Evolutionary conservation across 345 rosid genomes (phyloP).

Genomic region (Bruguiera parviflora): DNA sequence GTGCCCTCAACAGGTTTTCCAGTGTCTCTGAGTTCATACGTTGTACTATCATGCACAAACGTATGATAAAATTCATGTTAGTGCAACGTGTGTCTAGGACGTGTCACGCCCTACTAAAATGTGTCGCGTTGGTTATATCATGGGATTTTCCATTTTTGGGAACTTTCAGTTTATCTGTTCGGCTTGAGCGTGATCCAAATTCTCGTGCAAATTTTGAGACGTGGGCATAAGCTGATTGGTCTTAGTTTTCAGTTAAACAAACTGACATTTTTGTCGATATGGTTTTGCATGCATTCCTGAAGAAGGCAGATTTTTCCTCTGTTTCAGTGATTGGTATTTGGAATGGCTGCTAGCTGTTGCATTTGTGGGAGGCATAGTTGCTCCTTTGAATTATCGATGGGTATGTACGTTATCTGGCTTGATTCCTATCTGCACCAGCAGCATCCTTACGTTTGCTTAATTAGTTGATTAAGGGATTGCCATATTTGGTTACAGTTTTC

Average conservation of each 20-base stretch:
- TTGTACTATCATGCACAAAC: no score
- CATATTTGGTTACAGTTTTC: not conserved
- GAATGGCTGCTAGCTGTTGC: conserved; percentile 82
- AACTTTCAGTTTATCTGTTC: not conserved
- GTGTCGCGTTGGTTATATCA: no score
- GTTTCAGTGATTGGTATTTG: conserved; percentile 62
- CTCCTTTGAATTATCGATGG: conserved; percentile 92
- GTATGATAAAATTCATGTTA: no score
- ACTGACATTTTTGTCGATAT: not conserved
- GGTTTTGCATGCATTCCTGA: not conserved
- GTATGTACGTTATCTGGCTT: conserved; percentile 32
- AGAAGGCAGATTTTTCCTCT: not conserved
- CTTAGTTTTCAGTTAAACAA: not conserved
- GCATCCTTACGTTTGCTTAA: not conserved
- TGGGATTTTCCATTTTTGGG: no score
- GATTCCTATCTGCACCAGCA: not conserved
- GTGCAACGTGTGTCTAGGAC: no score
- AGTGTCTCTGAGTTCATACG: not conserved
- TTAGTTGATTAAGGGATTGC: not conserved
- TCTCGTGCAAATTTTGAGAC: not conserved
- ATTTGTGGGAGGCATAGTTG: conserved; percentile 64
- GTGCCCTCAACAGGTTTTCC: conserved; percentile 67
- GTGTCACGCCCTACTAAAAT: no score
- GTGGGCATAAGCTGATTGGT: not conserved
- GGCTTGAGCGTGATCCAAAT: not conserved